phyloP scores from a whole-genome alignment of 768 basidiomycete genomes.

The Tylopilus rubrobrunneus region DNA sequence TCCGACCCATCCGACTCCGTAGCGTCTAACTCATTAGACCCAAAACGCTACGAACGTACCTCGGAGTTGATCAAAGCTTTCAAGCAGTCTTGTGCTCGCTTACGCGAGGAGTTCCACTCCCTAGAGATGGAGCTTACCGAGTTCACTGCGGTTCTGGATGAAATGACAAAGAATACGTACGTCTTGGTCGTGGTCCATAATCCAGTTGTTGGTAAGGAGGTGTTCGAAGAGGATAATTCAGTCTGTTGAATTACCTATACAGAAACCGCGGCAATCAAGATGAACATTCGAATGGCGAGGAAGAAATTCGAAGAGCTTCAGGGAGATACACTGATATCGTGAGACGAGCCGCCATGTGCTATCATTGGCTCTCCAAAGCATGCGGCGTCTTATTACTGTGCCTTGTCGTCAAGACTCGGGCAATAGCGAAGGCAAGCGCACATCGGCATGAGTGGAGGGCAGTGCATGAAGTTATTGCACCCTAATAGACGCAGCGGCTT shows the following conservation, averaged over 20 bases:
- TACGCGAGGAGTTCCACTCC: conserved; percentile 80
- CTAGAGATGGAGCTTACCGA: conserved; percentile 83
- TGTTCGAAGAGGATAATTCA: not conserved
- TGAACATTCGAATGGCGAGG: conserved; percentile 85
- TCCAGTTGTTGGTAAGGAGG: conserved; percentile 71
- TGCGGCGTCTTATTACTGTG: too few relatives aligned
- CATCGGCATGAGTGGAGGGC: too few relatives aligned
- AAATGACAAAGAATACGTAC: conserved; percentile 91
- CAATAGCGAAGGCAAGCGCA: not conserved
- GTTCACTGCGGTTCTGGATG: conserved; percentile 87
- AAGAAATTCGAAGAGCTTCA: conserved; percentile 89
- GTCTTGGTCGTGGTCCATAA: conserved; percentile 87
- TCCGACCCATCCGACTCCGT: conserved; percentile 33
- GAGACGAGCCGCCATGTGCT: conserved; percentile 1
- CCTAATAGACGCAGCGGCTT: too few relatives aligned
- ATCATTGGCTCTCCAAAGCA: not conserved
- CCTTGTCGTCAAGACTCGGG: not conserved
- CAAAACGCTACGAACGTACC: conserved; percentile 80
- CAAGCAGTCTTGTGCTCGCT: conserved; percentile 84
- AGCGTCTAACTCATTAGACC: conserved; percentile 47
- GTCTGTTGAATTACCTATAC: conserved; percentile 5
- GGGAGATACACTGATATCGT: conserved; percentile 52
- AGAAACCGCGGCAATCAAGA: conserved; percentile 86
- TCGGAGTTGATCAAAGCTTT: conserved; percentile 95
- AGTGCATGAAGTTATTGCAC: too few relatives aligned